phyloP scores from a whole-genome alignment of 129 eudicot species.

The Flaveria bidentis region DNA sequence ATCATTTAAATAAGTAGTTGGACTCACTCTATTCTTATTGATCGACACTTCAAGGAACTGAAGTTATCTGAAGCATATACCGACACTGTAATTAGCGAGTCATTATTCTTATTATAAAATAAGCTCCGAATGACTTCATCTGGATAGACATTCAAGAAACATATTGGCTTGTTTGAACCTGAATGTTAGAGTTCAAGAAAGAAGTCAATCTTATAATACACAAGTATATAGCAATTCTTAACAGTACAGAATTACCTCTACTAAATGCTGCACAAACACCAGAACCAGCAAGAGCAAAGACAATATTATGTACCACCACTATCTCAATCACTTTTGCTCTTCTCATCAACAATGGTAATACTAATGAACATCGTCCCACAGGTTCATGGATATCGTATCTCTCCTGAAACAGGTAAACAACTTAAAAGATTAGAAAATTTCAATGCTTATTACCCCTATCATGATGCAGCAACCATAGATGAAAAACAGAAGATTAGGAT shows the following conservation, averaged over 20 bases:
- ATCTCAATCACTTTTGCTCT: slow-evolving; percentile 70
- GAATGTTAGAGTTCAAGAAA: slow-evolving; percentile 32
- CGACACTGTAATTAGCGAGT: slow-evolving; percentile 75
- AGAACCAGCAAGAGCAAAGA: slow-evolving; percentile 78
- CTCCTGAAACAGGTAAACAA: slow-evolving; percentile 28
- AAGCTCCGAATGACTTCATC: slow-evolving; percentile 80
- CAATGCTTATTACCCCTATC: slow-evolving; percentile 1
- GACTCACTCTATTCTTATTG: slow-evolving; percentile 72
- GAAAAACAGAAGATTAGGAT: background rate
- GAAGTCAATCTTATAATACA: background rate
- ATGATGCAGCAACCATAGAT: slow-evolving; percentile 8
- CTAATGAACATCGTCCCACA: slow-evolving; percentile 53
- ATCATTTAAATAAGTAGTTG: too few relatives aligned
- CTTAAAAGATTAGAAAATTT: background rate
- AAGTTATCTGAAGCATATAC: slow-evolving; percentile 71
- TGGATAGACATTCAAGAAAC: slow-evolving; percentile 67
- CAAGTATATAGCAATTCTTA: slow-evolving; percentile 1
- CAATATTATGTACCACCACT: slow-evolving; percentile 77
- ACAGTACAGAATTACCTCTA: slow-evolving; percentile 45
- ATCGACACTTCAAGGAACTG: slow-evolving; percentile 73
- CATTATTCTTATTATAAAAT: slow-evolving; percentile 71
- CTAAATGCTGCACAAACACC: slow-evolving; percentile 85
- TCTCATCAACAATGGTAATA: slow-evolving; percentile 58
- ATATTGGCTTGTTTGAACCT: slow-evolving; percentile 73
- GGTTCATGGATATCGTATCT: slow-evolving; percentile 73